These are phyloP conservation scores for Cokeromyces recurvatus DNA, from an alignment of 371 early-diverging fungal species.

Conservation along the genomic window DNA sequence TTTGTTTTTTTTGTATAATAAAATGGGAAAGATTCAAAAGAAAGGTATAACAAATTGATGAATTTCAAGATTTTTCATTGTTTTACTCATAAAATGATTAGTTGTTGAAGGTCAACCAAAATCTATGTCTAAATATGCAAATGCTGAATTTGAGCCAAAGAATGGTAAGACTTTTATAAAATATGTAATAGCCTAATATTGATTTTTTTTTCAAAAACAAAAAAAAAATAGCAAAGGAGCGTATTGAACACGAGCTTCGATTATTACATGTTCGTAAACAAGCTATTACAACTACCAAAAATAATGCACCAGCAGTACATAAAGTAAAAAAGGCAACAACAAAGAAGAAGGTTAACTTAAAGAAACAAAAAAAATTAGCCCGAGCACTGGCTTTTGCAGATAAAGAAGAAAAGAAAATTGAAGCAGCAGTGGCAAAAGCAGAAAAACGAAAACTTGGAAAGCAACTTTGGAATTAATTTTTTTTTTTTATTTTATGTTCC, in stretches of 20 bases:
- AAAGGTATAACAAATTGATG: too few relatives aligned
- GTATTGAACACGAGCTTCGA: conserved; percentile 20
- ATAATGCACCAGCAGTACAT: conserved; percentile 1
- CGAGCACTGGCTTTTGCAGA: conserved; percentile 21
- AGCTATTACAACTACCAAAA: conserved; percentile 9
- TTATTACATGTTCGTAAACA: conserved; percentile 20
- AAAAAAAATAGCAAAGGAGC: conserved; percentile 22
- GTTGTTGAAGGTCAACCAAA: too few relatives aligned
- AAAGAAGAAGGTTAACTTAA: conserved; percentile 14
- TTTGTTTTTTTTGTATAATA: too few relatives aligned
- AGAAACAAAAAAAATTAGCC: conserved; percentile 25
- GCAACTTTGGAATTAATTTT: conserved; percentile 13
- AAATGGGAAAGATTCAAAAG: too few relatives aligned
- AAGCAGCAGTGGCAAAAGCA: conserved; percentile 9
- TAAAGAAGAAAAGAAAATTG: conserved; percentile 20
- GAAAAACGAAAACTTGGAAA: conserved; percentile 23
- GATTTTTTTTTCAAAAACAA: not conserved
- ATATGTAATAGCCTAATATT: not conserved
- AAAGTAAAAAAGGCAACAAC: conserved; percentile 20
- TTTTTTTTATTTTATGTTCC: conserved; percentile 46
- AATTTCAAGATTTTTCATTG: too few relatives aligned
- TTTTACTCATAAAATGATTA: too few relatives aligned
- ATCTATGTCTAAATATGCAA: too few relatives aligned
- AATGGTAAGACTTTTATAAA: too few relatives aligned
- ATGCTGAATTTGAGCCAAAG: too few relatives aligned